phyloP scores from a whole-genome alignment of 495 filamentous ascomycete species.

The Thermochaetoides thermophila region DNA sequence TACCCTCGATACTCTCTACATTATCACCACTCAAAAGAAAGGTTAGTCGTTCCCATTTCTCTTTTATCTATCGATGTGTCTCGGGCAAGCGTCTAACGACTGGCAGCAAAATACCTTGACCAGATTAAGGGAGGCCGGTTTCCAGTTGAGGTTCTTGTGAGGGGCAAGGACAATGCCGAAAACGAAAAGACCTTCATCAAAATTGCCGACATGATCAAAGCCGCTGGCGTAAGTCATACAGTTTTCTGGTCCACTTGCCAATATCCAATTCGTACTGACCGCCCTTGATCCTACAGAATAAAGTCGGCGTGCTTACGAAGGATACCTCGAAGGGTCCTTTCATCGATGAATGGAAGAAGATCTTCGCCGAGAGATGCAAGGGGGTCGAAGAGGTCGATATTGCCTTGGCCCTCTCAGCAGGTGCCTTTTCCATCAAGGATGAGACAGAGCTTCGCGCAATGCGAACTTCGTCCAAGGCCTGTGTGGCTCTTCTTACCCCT shows the following conservation, averaged over 20 bases:
- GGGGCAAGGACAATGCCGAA: slow-evolving; percentile 75
- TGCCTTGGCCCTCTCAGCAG: slow-evolving; percentile 58
- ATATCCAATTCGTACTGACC: too few species aligned
- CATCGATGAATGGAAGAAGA: slow-evolving; percentile 86
- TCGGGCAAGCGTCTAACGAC: too few species aligned
- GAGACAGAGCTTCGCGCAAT: slow-evolving; percentile 88
- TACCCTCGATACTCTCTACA: slow-evolving; percentile 71
- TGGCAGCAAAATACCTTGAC: slow-evolving; percentile 77
- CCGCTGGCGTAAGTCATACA: slow-evolving; percentile 55
- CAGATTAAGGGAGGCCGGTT: slow-evolving; percentile 83
- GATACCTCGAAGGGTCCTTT: slow-evolving; percentile 78
- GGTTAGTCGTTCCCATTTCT: slow-evolving; percentile 41
- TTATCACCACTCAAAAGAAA: slow-evolving; percentile 95
- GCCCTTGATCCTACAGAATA: slow-evolving; percentile 52
- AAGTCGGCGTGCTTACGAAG: slow-evolving; percentile 73
- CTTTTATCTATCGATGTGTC: too few species aligned
- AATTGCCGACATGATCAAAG: slow-evolving; percentile 72
- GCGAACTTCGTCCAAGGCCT: slow-evolving; percentile 82
- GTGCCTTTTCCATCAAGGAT: slow-evolving; percentile 88
- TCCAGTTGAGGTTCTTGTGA: slow-evolving; percentile 74
- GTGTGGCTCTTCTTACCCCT: slow-evolving; percentile 78
- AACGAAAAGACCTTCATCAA: slow-evolving; percentile 78
- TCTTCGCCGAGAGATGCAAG: slow-evolving; percentile 56
- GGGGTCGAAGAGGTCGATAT: slow-evolving; percentile 87
- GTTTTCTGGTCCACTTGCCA: too few species aligned